These are phyloP conservation scores for Scytalidium sp. DNA, from an alignment of 2,329 filamentous ascomycete genomes.

Conservation along the genomic window DNA sequence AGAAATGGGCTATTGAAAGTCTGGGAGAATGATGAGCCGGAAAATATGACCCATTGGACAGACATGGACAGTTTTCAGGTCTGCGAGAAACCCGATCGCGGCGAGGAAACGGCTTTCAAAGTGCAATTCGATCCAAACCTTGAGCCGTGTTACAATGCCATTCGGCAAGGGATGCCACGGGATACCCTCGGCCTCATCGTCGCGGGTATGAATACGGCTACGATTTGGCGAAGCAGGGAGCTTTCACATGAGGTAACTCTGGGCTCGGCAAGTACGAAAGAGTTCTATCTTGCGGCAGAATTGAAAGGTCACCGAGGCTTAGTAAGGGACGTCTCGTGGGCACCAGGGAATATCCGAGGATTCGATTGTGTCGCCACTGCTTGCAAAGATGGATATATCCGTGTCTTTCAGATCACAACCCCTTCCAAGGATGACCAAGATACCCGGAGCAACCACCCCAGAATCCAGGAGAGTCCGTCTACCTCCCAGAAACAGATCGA, in stretches of 20 bases:
- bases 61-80: conserved; percentile 75
- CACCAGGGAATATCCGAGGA: conserved; percentile 83
- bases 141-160: conserved; percentile 72
- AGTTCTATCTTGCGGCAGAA: conserved; percentile 82
- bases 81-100: conserved; percentile 66
- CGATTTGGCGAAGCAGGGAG: conserved; percentile 75
- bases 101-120: conserved; percentile 83
- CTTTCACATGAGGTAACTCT: conserved; percentile 46
- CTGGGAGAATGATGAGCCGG: conserved; percentile 81
- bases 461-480: conserved; percentile 17
- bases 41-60: conserved; percentile 74
- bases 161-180: conserved; percentile 76
- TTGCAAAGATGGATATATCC: conserved; percentile 85
- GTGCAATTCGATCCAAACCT: conserved; percentile 88
- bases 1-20: conserved; percentile 77
- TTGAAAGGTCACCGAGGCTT: conserved; percentile 71
- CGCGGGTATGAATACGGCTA: conserved; percentile 79
- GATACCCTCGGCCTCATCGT: conserved; percentile 81
- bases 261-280: conserved; percentile 58
- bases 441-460: conserved; percentile 26
- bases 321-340: conserved; percentile 88
- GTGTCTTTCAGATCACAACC: conserved; percentile 81
- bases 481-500: conserved; percentile 21
- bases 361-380: conserved; percentile 90
- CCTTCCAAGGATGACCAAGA: conserved; percentile 47